Evolutionary conservation across 2,329 filamentous ascomycete genomes (phyloP).

Genomic region (Chaetomiaceae sp.): DNA sequence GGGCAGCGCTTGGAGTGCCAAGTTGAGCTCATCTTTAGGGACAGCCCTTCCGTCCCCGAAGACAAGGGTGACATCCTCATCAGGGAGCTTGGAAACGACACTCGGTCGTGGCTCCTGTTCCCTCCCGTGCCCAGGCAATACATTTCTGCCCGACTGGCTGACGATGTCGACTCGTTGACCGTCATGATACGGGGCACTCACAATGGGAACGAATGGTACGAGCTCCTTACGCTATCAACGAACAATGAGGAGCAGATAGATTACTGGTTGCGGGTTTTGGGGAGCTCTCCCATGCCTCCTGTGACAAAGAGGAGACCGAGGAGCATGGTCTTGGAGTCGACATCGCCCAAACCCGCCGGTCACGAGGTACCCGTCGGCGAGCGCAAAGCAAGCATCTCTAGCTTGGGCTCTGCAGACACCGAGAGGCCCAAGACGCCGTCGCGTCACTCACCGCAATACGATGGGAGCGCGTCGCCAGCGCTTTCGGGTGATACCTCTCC

Average conservation of each 20-base stretch:
- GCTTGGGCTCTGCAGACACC: constrained; percentile 20
- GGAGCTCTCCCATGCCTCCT: constrained; percentile 47
- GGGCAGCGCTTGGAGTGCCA: constrained; percentile 86
- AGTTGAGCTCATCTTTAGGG: constrained; percentile 80
- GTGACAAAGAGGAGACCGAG: constrained; percentile 24
- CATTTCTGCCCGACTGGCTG: constrained; percentile 76
- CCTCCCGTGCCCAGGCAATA: constrained; percentile 71
- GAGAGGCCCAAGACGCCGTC: constrained; percentile 33
- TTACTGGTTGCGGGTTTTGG: constrained; percentile 85
- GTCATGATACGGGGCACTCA: constrained; percentile 77
- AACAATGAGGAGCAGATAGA: constrained; percentile 71
- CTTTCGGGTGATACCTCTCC: constrained; percentile 28
- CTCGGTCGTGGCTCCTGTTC: constrained; percentile 77
- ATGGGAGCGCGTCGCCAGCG: constrained; percentile 16
- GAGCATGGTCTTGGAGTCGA: constrained; percentile 14
- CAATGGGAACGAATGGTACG: constrained; percentile 69
- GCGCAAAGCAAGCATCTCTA: constrained; percentile 26
- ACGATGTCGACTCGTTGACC: constrained; percentile 65
- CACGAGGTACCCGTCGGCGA: constrained; percentile 38
- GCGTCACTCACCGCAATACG: constrained; percentile 32
- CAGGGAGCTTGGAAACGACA: constrained; percentile 75
- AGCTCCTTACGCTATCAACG: constrained; percentile 71
- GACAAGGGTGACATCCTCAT: constrained; percentile 82
- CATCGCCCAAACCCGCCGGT: constrained; percentile 20
- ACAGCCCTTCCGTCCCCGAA: constrained; percentile 63